Conservation (phyloP, 2,329 filamentous ascomycete genomes). For the Fusarium hostae region DNA sequence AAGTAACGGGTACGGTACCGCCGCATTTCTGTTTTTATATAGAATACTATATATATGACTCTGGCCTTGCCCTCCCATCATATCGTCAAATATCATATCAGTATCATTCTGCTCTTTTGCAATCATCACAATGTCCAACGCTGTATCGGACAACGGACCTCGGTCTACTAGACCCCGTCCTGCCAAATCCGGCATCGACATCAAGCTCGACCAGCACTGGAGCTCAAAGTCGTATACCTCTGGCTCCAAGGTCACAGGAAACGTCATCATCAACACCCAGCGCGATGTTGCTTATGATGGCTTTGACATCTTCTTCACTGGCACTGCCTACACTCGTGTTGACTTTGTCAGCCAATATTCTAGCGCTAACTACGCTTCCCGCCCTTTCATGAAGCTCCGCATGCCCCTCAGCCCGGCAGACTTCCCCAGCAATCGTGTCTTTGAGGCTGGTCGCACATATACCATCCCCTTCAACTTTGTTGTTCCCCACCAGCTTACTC, state of each 20-base stretch:
- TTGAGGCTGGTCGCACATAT: slow-evolving; percentile 61
- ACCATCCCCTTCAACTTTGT: slow-evolving; percentile 69
- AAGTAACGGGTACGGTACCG: slow-evolving; percentile 40
- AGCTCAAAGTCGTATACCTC: slow-evolving; percentile 67
- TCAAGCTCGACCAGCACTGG: slow-evolving; percentile 65
- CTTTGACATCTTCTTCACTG: slow-evolving; percentile 65
- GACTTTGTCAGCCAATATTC: slow-evolving; percentile 62
- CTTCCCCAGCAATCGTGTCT: slow-evolving; percentile 60
- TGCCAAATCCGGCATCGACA: slow-evolving; percentile 54
- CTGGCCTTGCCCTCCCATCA: slow-evolving; percentile 23
- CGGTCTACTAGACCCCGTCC: slow-evolving; percentile 30
- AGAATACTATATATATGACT: slow-evolving; percentile 41
- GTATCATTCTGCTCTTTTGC: slow-evolving; percentile 28
- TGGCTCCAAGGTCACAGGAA: slow-evolving; percentile 61
- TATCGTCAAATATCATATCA: slow-evolving; percentile 31
- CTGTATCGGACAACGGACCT: slow-evolving; percentile 40
- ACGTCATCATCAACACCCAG: slow-evolving; percentile 58
- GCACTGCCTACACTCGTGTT: slow-evolving; percentile 60
- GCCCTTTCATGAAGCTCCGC: slow-evolving; percentile 66
- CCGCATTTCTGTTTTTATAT: slow-evolving; percentile 28
- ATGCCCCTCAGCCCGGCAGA: slow-evolving; percentile 62
- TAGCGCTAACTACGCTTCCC: slow-evolving; percentile 59
- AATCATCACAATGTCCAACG: slow-evolving; percentile 42
- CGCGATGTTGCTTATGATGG: slow-evolving; percentile 61
- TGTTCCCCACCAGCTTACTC: slow-evolving; percentile 66